Percentiles rank a stretch among this genome's conserved stretches.
Conservation (phyloP, 2,329 filamentous ascomycete genomes). For the Stachybotrys echinatus region DNA sequence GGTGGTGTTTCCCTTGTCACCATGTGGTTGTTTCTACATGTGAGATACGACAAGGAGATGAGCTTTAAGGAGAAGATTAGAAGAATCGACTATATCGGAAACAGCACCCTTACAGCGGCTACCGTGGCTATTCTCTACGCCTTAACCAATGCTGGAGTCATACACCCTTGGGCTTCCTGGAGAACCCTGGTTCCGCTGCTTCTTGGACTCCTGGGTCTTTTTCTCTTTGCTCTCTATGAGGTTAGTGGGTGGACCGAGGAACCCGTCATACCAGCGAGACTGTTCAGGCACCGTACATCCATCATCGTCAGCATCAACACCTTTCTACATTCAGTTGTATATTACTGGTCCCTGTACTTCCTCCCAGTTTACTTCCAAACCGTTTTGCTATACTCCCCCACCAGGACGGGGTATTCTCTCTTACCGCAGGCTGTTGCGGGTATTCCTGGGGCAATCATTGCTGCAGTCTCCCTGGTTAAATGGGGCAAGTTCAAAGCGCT, state of each 20-base stretch:
- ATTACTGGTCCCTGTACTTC: slow-evolving; percentile 34
- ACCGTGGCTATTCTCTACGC: not conserved
- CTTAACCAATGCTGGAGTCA: no score
- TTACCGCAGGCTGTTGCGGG: slow-evolving; percentile 23
- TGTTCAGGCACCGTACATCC: slow-evolving; percentile 15
- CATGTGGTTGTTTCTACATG: slow-evolving; percentile 7
- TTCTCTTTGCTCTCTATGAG: no score
- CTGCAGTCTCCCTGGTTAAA: slow-evolving; percentile 20
- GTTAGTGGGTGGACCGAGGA: no score
- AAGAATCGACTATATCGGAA: not conserved
- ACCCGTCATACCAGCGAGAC: slow-evolving; percentile 3
- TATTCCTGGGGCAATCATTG: slow-evolving; percentile 20
- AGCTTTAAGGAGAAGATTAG: not conserved
- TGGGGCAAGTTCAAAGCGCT: slow-evolving; percentile 26
- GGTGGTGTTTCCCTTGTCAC: not conserved
- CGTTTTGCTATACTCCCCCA: slow-evolving; percentile 26
- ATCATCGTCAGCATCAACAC: slow-evolving; percentile 15
- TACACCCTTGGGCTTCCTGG: no score
- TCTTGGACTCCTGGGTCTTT: no score
- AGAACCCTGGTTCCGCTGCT: no score
- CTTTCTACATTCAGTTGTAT: slow-evolving; percentile 13
- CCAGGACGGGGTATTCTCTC: slow-evolving; percentile 24
- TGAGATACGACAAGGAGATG: not conserved
- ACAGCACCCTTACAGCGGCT: not conserved
- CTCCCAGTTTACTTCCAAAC: slow-evolving; percentile 42